Conservation (phyloP, 805 yeast species). For the Kuraishia capsulata region DNA sequence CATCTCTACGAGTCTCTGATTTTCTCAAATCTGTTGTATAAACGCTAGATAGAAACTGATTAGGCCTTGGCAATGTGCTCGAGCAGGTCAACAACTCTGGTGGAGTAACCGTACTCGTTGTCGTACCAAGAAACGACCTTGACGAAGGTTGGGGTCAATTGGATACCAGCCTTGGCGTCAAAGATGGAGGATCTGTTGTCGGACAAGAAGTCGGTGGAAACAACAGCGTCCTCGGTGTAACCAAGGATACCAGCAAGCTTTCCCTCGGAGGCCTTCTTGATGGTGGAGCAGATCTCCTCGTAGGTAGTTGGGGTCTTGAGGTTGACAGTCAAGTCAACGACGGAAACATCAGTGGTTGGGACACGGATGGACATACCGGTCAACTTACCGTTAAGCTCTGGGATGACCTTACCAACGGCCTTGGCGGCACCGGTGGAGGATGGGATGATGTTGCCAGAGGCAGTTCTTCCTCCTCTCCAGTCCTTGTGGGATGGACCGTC, state of each 20-base stretch:
- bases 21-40: too few species aligned
- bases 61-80: constrained; percentile 61
- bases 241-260: constrained; percentile 75
- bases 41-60: neutral
- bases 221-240: constrained; percentile 90
- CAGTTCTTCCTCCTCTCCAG: constrained; percentile 98
- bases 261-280: constrained; percentile 72
- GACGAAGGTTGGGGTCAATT: constrained; percentile 79
- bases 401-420: constrained; percentile 94
- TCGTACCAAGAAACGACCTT: constrained; percentile 93
- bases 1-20: too few species aligned
- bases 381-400: constrained; percentile 83
- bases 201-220: constrained; percentile 81
- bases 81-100: constrained; percentile 89
- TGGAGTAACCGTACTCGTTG: constrained; percentile 93
- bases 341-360: constrained; percentile 89
- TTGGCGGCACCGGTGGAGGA: constrained; percentile 97
- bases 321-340: constrained; percentile 86
- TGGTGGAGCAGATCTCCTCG: constrained; percentile 71
- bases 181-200: constrained; percentile 82
- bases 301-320: constrained; percentile 68
- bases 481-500: constrained; percentile 97
- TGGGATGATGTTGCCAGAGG: constrained; percentile 91
- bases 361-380: constrained; percentile 93
- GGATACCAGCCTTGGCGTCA: constrained; percentile 87